These are phyloP conservation scores for Glarea lozoyensis DNA, from an alignment of 495 filamentous ascomycete genomes.

Conservation along the genomic window DNA sequence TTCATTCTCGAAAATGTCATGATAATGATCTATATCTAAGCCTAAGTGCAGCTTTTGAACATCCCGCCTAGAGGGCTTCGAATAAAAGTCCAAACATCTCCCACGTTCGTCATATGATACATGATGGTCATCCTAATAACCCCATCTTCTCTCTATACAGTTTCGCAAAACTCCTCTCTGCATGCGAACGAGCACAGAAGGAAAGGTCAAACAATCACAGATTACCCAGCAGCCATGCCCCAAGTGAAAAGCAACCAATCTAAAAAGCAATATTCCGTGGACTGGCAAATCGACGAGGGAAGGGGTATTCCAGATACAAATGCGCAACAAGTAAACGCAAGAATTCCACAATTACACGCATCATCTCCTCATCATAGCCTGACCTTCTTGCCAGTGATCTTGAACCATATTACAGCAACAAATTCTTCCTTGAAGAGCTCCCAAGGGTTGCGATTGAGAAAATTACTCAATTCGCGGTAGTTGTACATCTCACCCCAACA, in stretches of 20 bases:
- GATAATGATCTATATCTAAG: no score
- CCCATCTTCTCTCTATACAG: no score
- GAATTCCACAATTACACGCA: background rate
- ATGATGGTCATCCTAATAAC: background rate
- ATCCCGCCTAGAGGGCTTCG: no score
- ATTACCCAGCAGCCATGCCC: background rate
- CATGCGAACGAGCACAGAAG: no score
- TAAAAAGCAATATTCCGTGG: background rate
- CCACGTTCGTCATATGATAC: slow-evolving; percentile 4
- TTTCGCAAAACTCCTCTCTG: no score
- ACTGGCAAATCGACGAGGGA: background rate
- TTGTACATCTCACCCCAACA: slow-evolving; percentile 97
- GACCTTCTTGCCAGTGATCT: slow-evolving; percentile 45
- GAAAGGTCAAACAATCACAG: background rate
- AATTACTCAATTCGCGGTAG: slow-evolving; percentile 81
- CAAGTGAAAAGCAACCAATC: background rate
- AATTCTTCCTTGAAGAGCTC: slow-evolving; percentile 58
- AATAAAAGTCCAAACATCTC: background rate
- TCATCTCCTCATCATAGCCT: slow-evolving; percentile 27
- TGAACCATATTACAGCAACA: slow-evolving; percentile 41
- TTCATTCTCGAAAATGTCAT: no score
- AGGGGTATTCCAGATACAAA: slow-evolving; percentile 5
- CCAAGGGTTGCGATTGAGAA: slow-evolving; percentile 74
- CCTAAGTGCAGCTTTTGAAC: no score
- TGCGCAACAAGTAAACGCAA: slow-evolving; percentile 1